Conservation (phyloP, 345 rosid genomes). For the Cardamine resedifolia region DNA sequence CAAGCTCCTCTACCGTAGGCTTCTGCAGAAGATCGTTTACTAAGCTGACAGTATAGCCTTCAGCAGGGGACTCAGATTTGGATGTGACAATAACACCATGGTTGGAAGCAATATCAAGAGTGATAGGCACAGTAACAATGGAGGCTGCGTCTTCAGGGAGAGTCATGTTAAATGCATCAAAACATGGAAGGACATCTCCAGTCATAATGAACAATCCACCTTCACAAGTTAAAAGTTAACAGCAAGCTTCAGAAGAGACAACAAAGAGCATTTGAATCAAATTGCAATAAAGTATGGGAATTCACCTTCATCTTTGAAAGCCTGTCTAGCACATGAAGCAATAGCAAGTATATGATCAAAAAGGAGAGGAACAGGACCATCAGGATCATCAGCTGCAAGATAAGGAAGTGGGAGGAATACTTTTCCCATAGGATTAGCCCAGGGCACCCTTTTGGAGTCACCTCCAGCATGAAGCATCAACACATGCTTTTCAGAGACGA, state of each 20-base stretch:
- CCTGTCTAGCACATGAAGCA: conserved; percentile 88
- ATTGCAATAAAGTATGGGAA: not conserved
- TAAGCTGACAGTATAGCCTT: conserved; percentile 50
- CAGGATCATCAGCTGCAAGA: conserved; percentile 92
- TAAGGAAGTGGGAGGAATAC: conserved; percentile 93
- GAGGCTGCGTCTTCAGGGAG: conserved; percentile 81
- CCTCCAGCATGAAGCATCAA: conserved; percentile 99
- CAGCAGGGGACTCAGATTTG: conserved; percentile 44
- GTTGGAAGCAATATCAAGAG: conserved; percentile 93
- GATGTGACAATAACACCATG: conserved; percentile 93
- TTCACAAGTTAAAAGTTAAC: conserved; percentile 22
- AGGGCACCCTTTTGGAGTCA: conserved; percentile 96
- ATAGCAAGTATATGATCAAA: conserved; percentile 97
- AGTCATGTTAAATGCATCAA: conserved; percentile 76
- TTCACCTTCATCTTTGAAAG: conserved; percentile 68
- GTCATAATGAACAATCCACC: conserved; percentile 96
- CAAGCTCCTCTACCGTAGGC: conserved; percentile 72
- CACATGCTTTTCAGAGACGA: conserved; percentile 69
- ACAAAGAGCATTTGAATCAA: not conserved
- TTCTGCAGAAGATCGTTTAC: conserved; percentile 92
- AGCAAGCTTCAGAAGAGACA: not conserved
- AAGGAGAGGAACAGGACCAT: conserved; percentile 91
- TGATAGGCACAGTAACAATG: conserved; percentile 88
- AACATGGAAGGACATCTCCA: conserved; percentile 98
- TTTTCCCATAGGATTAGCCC: conserved; percentile 99